Conservation (phyloP, 2,329 filamentous ascomycete genomes). For the Emericellopsis atlantica region DNA sequence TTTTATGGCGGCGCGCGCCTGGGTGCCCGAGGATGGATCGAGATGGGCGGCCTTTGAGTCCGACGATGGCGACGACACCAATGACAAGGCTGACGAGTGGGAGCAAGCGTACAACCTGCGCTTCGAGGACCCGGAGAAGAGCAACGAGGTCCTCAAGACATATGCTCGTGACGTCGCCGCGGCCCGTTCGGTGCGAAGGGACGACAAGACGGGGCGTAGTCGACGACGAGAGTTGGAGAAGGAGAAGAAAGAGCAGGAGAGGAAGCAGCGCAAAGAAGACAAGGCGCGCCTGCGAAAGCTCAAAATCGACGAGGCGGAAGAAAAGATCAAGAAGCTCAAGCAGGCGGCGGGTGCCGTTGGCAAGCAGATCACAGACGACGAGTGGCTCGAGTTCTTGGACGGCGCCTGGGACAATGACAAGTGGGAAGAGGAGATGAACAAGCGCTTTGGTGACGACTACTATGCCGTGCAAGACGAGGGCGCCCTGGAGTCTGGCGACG, state of each 20-base stretch:
- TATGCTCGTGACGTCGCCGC: constrained; percentile 80
- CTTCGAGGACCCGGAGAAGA: constrained; percentile 82
- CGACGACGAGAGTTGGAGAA: constrained; percentile 68
- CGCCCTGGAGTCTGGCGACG: constrained; percentile 37
- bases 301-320: constrained; percentile 81
- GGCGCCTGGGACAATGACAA: constrained; percentile 78
- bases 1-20: constrained; percentile 84
- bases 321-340: constrained; percentile 78
- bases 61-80: constrained; percentile 71
- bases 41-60: constrained; percentile 79
- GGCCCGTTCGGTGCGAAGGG: constrained; percentile 72
- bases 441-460: constrained; percentile 80
- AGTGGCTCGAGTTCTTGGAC: constrained; percentile 77
- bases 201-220: constrained; percentile 66
- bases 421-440: constrained; percentile 86
- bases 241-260: constrained; percentile 66
- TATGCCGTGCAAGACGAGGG: constrained; percentile 66
- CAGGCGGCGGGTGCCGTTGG: constrained; percentile 72
- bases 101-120: constrained; percentile 92
- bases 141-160: constrained; percentile 77
- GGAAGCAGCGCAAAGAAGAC: constrained; percentile 63
- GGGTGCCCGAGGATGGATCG: constrained; percentile 57
- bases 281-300: constrained; percentile 74
- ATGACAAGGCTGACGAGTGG: constrained; percentile 71
- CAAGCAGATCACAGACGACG: constrained; percentile 54